Percentiles rank a stretch among this genome's conserved stretches.
Evolutionary conservation across 345 rosid genomes (phyloP).

Genomic region (Cardamine chenopodiifolia): DNA sequence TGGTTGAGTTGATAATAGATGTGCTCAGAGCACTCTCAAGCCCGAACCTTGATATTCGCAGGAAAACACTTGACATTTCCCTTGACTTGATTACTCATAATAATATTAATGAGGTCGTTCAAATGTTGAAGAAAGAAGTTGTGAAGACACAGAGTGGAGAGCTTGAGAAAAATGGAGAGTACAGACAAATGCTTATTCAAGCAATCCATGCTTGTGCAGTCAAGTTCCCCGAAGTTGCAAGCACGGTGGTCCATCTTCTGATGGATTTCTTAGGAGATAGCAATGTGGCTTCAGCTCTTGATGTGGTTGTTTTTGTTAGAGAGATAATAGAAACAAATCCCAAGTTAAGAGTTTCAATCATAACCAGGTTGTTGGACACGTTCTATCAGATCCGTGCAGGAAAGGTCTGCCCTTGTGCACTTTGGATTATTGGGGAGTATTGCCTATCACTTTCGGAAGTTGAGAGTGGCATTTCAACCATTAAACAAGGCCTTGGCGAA

Average conservation of each 20-base stretch:
- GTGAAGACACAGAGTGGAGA: constrained; percentile 89
- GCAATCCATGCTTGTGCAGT: constrained; percentile 88
- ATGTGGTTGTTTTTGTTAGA: constrained; percentile 75
- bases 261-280: constrained; percentile 93
- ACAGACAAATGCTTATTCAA: constrained; percentile 91
- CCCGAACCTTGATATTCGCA: constrained; percentile 80
- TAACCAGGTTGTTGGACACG: constrained; percentile 82
- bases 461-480: constrained; percentile 75
- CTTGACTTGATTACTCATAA: constrained; percentile 84
- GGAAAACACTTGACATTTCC: constrained; percentile 80
- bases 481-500: constrained; percentile 89
- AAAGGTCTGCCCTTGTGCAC: constrained; percentile 85
- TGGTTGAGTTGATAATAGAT: constrained; percentile 89
- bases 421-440: constrained; percentile 92
- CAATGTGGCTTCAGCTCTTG: constrained; percentile 88
- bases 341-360: constrained; percentile 78
- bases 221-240: constrained; percentile 93
- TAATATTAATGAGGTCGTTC: constrained; percentile 78
- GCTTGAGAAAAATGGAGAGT: constrained; percentile 89
- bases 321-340: constrained; percentile 89
- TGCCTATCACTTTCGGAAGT: constrained; percentile 88
- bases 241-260: constrained; percentile 86
- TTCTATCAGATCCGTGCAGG: constrained; percentile 91
- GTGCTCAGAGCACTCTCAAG: constrained; percentile 92
- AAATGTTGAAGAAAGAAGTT: constrained; percentile 84